Evolutionary conservation across 2,329 filamentous ascomycete genomes (phyloP), one percentile per base, ranked within the genome.

Genomic region (Aureobasidium lini): DNA sequence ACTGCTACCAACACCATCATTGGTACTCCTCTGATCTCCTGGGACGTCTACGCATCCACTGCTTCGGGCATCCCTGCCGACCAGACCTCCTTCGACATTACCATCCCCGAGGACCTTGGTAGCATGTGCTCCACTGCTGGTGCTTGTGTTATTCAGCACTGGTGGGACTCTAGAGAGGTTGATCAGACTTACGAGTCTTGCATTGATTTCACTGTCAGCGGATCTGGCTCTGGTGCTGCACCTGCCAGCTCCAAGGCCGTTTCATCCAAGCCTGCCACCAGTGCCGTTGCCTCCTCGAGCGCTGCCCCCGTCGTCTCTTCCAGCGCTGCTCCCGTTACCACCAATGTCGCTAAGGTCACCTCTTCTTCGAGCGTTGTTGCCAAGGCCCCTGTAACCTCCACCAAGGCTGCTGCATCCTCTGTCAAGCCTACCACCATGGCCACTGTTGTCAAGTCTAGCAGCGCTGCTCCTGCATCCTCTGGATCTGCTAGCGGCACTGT

Each of bases 181-280:
- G 66, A 80, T 60, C 84, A 86, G 76, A 85, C 83, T 10, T 86
- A 86, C 67, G 80, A 84, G 73, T 77, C 78, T 52, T 86, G 84
- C 71, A 73, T 85, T 54, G 84, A 86, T 66, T 85, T 87, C 67
- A 76, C 70, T 43, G 70, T 78, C 60, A 68, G 69, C 50, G 72
- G 53, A 36, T 52, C 64, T 11, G 48, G 61, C n/a, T 49, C 59
- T n/a, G 36, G 63, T 52, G 31, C 61, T 15, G 50, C 47, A 18
- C 46, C 53, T 32, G 52, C 57, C 23, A 57, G 53, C 53, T 57
- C 53, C 18, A 39, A 37, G 28, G 34, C 10, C 4, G 28, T 11
- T 31, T 31, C 42, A 28, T 47, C 44, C 4, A 31, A n/a, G 15
- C 6, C 10, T n/a, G 44, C 28, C 9, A 2, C 49, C 53, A 53